These are phyloP conservation scores for Phytophthora gonapodyides DNA, from an alignment of 352 stramenopile species.

Conservation along the genomic window DNA sequence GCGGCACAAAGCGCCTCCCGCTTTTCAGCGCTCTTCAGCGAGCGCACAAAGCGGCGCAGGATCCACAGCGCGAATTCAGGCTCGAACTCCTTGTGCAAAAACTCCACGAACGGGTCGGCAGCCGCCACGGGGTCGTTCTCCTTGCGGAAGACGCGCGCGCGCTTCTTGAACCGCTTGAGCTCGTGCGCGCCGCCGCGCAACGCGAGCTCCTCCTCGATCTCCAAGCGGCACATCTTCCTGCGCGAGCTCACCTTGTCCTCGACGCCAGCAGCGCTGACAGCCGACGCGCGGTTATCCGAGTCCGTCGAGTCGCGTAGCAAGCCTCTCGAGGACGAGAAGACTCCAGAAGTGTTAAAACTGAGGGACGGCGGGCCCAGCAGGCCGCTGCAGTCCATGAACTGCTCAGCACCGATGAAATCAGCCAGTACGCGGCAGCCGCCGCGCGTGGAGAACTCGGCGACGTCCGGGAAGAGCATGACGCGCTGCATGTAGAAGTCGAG, in stretches of 20 bases:
- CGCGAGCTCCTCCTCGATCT: constrained; percentile 72
- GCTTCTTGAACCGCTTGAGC: constrained; percentile 78
- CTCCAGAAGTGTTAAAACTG: constrained; percentile 32
- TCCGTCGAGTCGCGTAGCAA: constrained; percentile 30
- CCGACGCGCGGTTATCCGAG: constrained; percentile 34
- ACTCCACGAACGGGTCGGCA: constrained; percentile 54
- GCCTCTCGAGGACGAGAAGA: constrained; percentile 32
- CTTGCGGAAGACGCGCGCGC: constrained; percentile 62
- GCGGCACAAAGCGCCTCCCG: constrained; percentile 43
- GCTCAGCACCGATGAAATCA: constrained; percentile 60
- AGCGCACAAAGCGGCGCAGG: constrained; percentile 51
- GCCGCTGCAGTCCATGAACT: constrained; percentile 52
- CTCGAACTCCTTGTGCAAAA: constrained; percentile 58
- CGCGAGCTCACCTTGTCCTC: constrained; percentile 32
- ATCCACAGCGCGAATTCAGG: constrained; percentile 63
- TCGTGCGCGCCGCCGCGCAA: constrained; percentile 50
- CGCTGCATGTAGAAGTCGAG: constrained; percentile 87
- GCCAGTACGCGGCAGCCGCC: constrained; percentile 64
- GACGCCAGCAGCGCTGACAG: constrained; percentile 18
- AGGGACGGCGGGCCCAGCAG: constrained; percentile 23
- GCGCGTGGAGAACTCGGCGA: constrained; percentile 59
- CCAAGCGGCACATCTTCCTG: constrained; percentile 55
- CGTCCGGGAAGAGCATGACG: constrained; percentile 77
- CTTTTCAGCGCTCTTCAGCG: constrained; percentile 66
- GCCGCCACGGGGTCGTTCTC: constrained; percentile 66